phyloP scores from a whole-genome alignment of 2,329 filamentous ascomycete genomes.

The Hymenoscyphus fraxineus region DNA sequence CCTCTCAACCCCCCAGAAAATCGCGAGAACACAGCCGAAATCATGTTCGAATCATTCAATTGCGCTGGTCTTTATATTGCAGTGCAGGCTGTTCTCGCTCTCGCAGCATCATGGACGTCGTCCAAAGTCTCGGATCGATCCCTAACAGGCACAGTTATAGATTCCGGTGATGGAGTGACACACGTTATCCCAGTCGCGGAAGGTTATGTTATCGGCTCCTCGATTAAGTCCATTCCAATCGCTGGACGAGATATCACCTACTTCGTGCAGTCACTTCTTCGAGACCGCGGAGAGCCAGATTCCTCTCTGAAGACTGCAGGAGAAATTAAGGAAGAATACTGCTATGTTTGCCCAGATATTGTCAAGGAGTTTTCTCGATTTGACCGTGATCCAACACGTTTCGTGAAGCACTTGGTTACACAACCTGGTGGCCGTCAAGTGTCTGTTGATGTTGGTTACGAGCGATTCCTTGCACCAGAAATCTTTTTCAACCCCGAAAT shows the following conservation, averaged over 20 bases:
- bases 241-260: constrained; percentile 98
- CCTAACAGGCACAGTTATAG: constrained; percentile 94
- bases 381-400: constrained; percentile 86
- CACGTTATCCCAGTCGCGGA: constrained; percentile 98
- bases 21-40: constrained; percentile 97
- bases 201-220: constrained; percentile 97
- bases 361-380: constrained; percentile 97
- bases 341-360: constrained; percentile 97
- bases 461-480: constrained; percentile 95
- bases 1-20: constrained; percentile 98
- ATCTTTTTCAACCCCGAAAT: constrained; percentile 99
- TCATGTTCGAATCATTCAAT: constrained; percentile 99
- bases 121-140: constrained; percentile 96
- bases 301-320: constrained; percentile 96
- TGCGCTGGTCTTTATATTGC: constrained; percentile 98
- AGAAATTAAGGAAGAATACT: constrained; percentile 98
- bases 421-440: constrained; percentile 82
- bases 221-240: constrained; percentile 98
- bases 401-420: constrained; percentile 83
- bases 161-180: constrained; percentile 97
- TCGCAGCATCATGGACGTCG: constrained; percentile 97
- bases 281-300: constrained; percentile 94
- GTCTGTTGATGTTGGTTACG: constrained; percentile 90
- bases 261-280: constrained; percentile 92
- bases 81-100: constrained; percentile 91